Percentiles rank a stretch among this genome's conserved stretches.
These are phyloP conservation scores for Saccharomycodes ludwigii DNA, from an alignment of 805 yeast genomes.

Conservation along the genomic window DNA sequence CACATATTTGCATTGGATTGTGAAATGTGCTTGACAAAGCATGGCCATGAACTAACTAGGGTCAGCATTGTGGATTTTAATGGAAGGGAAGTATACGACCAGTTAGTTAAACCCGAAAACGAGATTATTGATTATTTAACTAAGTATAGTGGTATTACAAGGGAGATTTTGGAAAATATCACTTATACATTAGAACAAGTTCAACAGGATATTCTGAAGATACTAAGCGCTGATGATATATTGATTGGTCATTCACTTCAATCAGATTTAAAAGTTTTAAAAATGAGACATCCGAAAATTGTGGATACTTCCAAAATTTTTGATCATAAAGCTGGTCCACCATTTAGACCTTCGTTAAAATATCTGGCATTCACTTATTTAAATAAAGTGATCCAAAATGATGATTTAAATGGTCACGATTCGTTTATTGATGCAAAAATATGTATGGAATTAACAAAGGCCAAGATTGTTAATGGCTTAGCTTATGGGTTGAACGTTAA, in stretches of 20 bases:
- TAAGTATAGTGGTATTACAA: conserved; percentile 76
- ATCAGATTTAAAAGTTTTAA: conserved; percentile 62
- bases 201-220: conserved; percentile 39
- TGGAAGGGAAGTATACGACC: conserved; percentile 51
- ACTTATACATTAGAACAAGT: conserved; percentile 56
- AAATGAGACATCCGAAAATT: conserved; percentile 56
- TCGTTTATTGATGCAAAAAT: conserved; percentile 78
- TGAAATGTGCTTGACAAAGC: conserved; percentile 70
- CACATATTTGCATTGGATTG: conserved; percentile 79
- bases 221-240: conserved; percentile 48
- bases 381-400: conserved; percentile 49
- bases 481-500: conserved; percentile 44
- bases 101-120: conserved; percentile 65
- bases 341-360: conserved; percentile 65
- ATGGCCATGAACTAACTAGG: conserved; percentile 61
- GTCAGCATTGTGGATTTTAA: conserved; percentile 61
- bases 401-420: conserved; percentile 59
- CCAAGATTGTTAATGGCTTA: conserved; percentile 56
- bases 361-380: conserved; percentile 52
- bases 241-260: conserved; percentile 86
- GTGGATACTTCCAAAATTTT: conserved; percentile 71
- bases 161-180: conserved; percentile 47
- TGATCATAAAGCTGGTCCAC: conserved; percentile 78
- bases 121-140: conserved; percentile 75
- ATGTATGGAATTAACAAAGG: conserved; percentile 62